Evolutionary conservation across 495 filamentous ascomycete species (phyloP).

Genomic region (Aspergillus wentii): DNA sequence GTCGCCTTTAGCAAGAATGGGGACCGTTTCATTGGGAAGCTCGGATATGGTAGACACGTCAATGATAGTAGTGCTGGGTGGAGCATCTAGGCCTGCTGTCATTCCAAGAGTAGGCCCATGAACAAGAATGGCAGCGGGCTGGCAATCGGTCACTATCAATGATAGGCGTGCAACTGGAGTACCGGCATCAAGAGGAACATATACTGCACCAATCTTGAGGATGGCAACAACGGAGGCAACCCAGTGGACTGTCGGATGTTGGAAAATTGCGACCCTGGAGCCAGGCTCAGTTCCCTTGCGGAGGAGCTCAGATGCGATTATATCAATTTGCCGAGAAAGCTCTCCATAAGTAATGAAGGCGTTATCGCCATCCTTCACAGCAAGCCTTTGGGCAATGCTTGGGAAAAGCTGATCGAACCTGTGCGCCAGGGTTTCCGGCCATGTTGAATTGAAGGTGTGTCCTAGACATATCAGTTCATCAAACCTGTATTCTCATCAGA

Average conservation of each 20-base stretch:
- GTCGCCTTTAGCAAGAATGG: not conserved
- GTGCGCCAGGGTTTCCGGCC: not conserved
- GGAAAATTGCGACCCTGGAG: slow-evolving; percentile 12
- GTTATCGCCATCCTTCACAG: slow-evolving; percentile 7
- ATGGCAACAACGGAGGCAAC: slow-evolving; percentile 45
- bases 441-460: not conserved
- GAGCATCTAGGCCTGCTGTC: not conserved
- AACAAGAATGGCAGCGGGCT: not conserved
- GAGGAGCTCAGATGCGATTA: slow-evolving; percentile 7
- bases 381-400: not conserved
- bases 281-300: not conserved
- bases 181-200: slow-evolving; percentile 14
- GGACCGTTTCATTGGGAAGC: not conserved
- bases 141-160: not conserved
- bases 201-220: slow-evolving; percentile 36
- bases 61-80: not conserved
- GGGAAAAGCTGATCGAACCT: not conserved
- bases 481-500: not conserved
- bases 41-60: not conserved
- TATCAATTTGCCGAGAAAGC: slow-evolving; percentile 1
- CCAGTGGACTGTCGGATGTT: slow-evolving; percentile 29
- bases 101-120: not conserved
- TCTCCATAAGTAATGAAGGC: slow-evolving; percentile 1
- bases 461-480: not conserved
- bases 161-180: not conserved